Evolutionary conservation across 495 filamentous ascomycete genomes (phyloP), one percentile per base, ranked within the genome.

Genomic region (Penicillium pulvis): DNA sequence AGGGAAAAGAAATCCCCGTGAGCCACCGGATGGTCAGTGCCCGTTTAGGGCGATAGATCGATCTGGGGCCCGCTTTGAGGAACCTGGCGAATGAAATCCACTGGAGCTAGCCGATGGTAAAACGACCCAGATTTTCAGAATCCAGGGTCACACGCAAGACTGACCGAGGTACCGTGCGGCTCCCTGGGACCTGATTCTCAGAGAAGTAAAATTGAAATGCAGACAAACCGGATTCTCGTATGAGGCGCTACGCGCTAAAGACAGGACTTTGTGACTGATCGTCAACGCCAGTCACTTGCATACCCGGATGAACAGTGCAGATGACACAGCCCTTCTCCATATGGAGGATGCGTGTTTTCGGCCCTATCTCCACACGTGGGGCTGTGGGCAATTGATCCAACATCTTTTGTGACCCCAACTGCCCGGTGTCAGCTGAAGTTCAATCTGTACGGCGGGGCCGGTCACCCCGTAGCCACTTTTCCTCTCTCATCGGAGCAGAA

Each of bases 201-300:
- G 3, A 33, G 31, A 11, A 7, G 31, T 11, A 33, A 11, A 11
- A 8, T 1, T 1, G 8, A 33, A 33, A 33, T 9, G 1, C 3
- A 33, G 8, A 33, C 11, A 8, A 7, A 17, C n/a, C 41, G 16
- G 19, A 17, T 20, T 33, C 31, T 31, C 26, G 12, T 33, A 11
- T 39, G 39, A 36, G 51, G 31, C 51, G 51, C 35, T 19, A 41
- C 4, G 14, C 44, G 51, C 14, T 2, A 41, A 56, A 53, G 8
- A 16, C 23, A 23, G 58, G 24, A 17, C 19, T 58, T 36, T 58
- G 55, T 66, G 64, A 67, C 36, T 47, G 55, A 64, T 67, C 64
- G 60, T 46, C 61, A n/a, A 41, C 28, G 53, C 44, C 41, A 55
- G 49, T 39, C 43, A 58, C 55, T 28, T 58, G 61, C 48, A 58